phyloP scores from a whole-genome alignment of 1,284 basidiomycete genomes.

The Wolfiporia cocos region DNA sequence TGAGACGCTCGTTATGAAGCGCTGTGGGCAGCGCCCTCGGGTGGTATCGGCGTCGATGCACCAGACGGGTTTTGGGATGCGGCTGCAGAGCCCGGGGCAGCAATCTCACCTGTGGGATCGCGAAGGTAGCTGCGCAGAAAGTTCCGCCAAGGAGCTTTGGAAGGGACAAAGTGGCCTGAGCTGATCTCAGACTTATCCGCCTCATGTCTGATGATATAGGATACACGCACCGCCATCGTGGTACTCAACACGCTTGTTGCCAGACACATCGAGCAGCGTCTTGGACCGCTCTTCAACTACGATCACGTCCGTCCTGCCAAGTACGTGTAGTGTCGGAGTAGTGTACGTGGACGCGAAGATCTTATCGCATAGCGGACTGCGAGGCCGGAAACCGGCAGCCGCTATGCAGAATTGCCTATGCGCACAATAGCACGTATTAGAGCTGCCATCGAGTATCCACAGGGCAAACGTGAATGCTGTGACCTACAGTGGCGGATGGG shows the following conservation, averaged over 20 bases:
- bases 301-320: slow-evolving; percentile 78
- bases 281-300: slow-evolving; percentile 70
- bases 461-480: slow-evolving; percentile 4
- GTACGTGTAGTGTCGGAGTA: slow-evolving; percentile 77
- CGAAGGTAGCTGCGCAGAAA: slow-evolving; percentile 54
- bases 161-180: slow-evolving; percentile 76
- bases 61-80: slow-evolving; percentile 29
- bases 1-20: slow-evolving; percentile 2
- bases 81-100: slow-evolving; percentile 25
- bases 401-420: slow-evolving; percentile 63
- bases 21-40: slow-evolving; percentile 2
- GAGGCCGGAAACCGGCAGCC: slow-evolving; percentile 61
- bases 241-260: slow-evolving; percentile 56
- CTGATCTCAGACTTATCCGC: not conserved
- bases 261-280: slow-evolving; percentile 53
- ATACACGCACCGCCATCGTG: slow-evolving; percentile 64
- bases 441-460: not conserved
- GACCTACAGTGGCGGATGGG: slow-evolving; percentile 66
- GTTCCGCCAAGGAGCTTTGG: slow-evolving; percentile 66
- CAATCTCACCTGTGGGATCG: slow-evolving; percentile 30
- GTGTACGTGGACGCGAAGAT: slow-evolving; percentile 53
- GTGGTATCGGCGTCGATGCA: slow-evolving; percentile 27
- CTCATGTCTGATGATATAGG: not conserved
- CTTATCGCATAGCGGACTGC: slow-evolving; percentile 40
- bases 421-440: not conserved